Conservation (phyloP, 352 stramenopile genomes). For the Phytophthora fragariae region DNA sequence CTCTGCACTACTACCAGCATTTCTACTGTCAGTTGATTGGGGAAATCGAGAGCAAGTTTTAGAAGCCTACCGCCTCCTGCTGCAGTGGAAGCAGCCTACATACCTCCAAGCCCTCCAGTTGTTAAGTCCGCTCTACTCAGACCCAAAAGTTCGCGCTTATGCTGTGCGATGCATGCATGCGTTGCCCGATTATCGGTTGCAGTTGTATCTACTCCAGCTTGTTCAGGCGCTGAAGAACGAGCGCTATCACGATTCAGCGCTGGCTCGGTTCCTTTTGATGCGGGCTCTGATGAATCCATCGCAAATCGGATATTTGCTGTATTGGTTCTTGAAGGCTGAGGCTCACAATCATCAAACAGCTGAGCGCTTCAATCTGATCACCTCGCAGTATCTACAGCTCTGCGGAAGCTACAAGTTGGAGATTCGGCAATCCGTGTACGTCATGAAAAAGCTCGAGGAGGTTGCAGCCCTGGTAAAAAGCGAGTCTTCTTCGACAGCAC, state of each 20-base stretch:
- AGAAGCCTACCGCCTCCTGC: conserved; percentile 81
- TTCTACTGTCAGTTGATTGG: conserved; percentile 90
- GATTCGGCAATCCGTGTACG: conserved; percentile 91
- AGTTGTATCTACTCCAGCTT: conserved; percentile 88
- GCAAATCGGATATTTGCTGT: conserved; percentile 85
- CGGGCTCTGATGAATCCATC: conserved; percentile 73
- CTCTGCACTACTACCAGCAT: conserved; percentile 82
- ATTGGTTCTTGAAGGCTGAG: conserved; percentile 86
- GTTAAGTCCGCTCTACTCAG: conserved; percentile 83
- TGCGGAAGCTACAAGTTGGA: conserved; percentile 89
- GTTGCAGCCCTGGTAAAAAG: conserved; percentile 76
- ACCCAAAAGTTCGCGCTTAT: conserved; percentile 94
- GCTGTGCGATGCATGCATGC: conserved; percentile 91
- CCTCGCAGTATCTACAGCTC: conserved; percentile 87
- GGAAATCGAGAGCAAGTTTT: conserved; percentile 76
- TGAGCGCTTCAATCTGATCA: conserved; percentile 74
- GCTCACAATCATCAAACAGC: conserved; percentile 64
- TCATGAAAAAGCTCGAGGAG: conserved; percentile 92
- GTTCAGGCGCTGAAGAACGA: conserved; percentile 90
- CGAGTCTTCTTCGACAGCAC: conserved; percentile 43
- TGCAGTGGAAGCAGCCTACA: conserved; percentile 80
- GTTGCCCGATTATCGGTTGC: conserved; percentile 86
- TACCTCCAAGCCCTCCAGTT: conserved; percentile 90
- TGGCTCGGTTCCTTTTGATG: conserved; percentile 83
- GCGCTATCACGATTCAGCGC: conserved; percentile 81